A percentile compares a stretch with the other conserved stretches of the same genome.
Evolutionary conservation across 1,284 basidiomycete species (phyloP).

Genomic region (Leccinum cinnamomeum): DNA sequence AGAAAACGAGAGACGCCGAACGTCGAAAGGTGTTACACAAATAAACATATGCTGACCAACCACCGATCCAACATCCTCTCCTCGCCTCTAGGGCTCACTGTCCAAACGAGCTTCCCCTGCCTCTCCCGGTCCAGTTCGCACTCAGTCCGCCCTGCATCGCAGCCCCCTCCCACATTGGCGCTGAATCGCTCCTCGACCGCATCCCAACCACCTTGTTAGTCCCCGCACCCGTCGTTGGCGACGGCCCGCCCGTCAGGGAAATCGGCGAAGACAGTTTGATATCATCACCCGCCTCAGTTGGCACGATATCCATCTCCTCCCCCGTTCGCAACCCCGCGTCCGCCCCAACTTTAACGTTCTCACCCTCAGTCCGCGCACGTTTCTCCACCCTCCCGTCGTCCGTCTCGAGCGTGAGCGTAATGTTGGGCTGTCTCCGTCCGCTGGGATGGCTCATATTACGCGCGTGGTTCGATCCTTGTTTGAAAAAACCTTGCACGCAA

Average conservation of each 20-base stretch:
- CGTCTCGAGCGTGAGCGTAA: conserved; percentile 30
- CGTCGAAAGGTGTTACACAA: conserved; percentile 14
- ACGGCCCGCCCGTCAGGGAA: conserved; percentile 19
- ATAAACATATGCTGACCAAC: neutral
- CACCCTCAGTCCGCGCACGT: conserved; percentile 43
- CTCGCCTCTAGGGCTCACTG: conserved; percentile 18
- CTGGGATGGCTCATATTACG: conserved; percentile 14
- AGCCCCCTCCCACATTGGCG: conserved; percentile 47
- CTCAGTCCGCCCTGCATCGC: conserved; percentile 21
- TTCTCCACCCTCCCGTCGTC: conserved; percentile 40
- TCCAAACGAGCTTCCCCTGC: conserved; percentile 38
- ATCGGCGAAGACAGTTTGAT: conserved; percentile 24
- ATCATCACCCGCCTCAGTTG: conserved; percentile 22
- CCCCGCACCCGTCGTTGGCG: conserved; percentile 5
- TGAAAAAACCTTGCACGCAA: conserved; percentile 40
- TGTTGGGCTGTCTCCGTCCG: conserved; percentile 26
- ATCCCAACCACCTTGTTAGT: conserved; percentile 17
- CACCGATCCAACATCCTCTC: neutral
- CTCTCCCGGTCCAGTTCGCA: conserved; percentile 37
- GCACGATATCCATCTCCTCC: conserved; percentile 35
- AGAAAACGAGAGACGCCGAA: conserved; percentile 27
- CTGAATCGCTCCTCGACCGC: conserved; percentile 50
- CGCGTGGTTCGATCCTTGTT: conserved; percentile 9
- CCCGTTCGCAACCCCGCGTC: conserved; percentile 28
- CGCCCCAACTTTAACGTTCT: conserved; percentile 8